These are phyloP conservation scores for Paraphoma chrysanthemicola DNA, from an alignment of 2,329 filamentous ascomycete species.

Conservation along the genomic window DNA sequence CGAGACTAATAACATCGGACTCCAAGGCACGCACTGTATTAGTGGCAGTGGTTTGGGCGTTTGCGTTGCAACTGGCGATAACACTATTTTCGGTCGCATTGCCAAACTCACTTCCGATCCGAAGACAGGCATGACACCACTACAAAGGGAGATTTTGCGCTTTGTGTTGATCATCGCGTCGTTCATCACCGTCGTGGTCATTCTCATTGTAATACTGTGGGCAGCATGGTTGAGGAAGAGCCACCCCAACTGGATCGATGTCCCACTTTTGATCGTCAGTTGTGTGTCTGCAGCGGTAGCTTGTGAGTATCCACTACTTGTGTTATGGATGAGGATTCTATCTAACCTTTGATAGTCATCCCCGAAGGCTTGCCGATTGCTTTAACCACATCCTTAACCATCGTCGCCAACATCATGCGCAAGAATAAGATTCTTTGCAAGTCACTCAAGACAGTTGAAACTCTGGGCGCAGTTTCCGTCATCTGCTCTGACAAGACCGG, in stretches of 20 bases:
- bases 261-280: slow-evolving; percentile 74
- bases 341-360: slow-evolving; percentile 56
- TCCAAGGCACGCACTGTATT: slow-evolving; percentile 81
- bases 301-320: slow-evolving; percentile 7
- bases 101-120: slow-evolving; percentile 75
- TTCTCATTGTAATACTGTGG: slow-evolving; percentile 72
- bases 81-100: slow-evolving; percentile 77
- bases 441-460: slow-evolving; percentile 79
- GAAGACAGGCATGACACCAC: slow-evolving; percentile 70
- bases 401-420: slow-evolving; percentile 77
- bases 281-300: slow-evolving; percentile 68
- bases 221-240: slow-evolving; percentile 71
- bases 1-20: slow-evolving; percentile 76
- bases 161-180: slow-evolving; percentile 75
- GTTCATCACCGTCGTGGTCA: slow-evolving; percentile 71
- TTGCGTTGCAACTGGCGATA: slow-evolving; percentile 74
- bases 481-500: slow-evolving; percentile 82
- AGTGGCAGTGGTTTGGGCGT: slow-evolving; percentile 71
- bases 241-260: slow-evolving; percentile 74
- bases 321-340: neutral
- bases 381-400: slow-evolving; percentile 69
- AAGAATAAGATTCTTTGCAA: slow-evolving; percentile 82
- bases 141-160: slow-evolving; percentile 75
- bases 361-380: slow-evolving; percentile 62
- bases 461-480: slow-evolving; percentile 73